Base-by-base conservation (phyloP, 371 early-diverging fungal genomes). In the Apophysomyces variabilis region DNA sequence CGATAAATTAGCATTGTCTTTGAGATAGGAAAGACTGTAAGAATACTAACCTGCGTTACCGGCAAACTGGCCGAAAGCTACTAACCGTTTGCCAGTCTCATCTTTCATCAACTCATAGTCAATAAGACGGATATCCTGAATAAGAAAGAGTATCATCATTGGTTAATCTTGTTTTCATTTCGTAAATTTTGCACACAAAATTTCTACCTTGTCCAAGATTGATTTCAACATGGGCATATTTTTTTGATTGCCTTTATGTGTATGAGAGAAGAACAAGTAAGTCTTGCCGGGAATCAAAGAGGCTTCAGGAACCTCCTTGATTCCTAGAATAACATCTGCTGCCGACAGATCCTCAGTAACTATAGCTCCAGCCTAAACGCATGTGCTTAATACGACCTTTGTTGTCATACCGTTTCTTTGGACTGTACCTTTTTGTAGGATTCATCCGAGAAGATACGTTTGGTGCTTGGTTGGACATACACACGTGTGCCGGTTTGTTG, bases 81-180 rank as follows among this genome's bases (percentile, higher is more conserved):
- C 98, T 47, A 95, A 78, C 16, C 99, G 89, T 68, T 86, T 88
- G 46, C 88, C 86, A 14, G 82, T 78, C 8, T 77, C 87, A 68
- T 98, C 89, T 12, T 89, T 91, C 89, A 99, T 88, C 39, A 98
- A 83, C 75, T 99, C 99, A 73, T 98, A 99, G 79, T 99, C 99
- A 43, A 97, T 90, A 60, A 99, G 73, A 7, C 93, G 91, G 56
- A 98, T 93, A 60, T 87, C 86, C 93, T 95, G 71, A n/a, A 26
- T 26, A 26, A 26, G 32, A 2, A 26, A 26, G 32, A 26, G 1
- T 26, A 26, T 3, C 32, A 26, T 26, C 3, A 1, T 26, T 26
- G 44, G 37, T 26, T 9, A 60, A 65, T 58, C 14, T 38, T 12
- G 38, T n/a, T 36, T 50, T 26, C 38, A 14, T 36, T 26, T 26